Evolutionary conservation across 352 stramenopile species (phyloP), one percentile per base, ranked within the genome.

Genomic region (Phytopythium mirpurense): DNA sequence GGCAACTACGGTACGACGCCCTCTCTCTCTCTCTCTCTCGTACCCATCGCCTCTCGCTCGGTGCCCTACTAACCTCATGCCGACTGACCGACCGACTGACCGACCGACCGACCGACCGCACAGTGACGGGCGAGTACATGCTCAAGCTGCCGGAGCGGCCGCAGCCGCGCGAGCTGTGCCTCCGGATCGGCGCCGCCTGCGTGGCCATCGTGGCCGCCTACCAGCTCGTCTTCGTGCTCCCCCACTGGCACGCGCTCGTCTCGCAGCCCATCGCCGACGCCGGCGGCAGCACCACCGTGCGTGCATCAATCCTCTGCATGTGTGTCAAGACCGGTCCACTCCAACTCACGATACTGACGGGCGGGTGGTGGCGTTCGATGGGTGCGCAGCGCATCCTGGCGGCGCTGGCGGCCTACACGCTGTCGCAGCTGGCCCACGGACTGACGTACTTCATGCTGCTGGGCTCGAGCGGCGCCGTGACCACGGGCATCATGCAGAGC

Each of bases 391-490:
- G 60, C 43, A 92, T 94, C 34, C 54, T 92, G 5, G 51, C 58
- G 24, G 79, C 83, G 26, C 73, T 94, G 2, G 59, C 82, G 16
- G 68, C 56, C 10, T 92, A 92, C 68, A 90, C 77, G 26, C 26
- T 94, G 6, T 94, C 83, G 2, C 83, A 94, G 42, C 64, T 94
- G 19, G 83, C 82, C 1, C 83, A 94, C 34, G 83, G 81, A 9
- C 64, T 90, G 27, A 94, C 83, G 45, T 94, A 94, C 65, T 94
- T 94, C 41, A 70, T 91, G 57, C 77, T 94, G 65, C 69, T 94
- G 16, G 78, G 74, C 51, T 84, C 81, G 4, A 90, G 81, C 47
- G 83, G 83, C 24, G 83, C 83, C 6, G 81, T 94, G 38, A 94
- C 83, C 3, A 92, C 84, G 1, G 84, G 81, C 24, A 92, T 94